Conservation (phyloP, 768 basidiomycete genomes). For the Hygrophoropsis aurantiaca region DNA sequence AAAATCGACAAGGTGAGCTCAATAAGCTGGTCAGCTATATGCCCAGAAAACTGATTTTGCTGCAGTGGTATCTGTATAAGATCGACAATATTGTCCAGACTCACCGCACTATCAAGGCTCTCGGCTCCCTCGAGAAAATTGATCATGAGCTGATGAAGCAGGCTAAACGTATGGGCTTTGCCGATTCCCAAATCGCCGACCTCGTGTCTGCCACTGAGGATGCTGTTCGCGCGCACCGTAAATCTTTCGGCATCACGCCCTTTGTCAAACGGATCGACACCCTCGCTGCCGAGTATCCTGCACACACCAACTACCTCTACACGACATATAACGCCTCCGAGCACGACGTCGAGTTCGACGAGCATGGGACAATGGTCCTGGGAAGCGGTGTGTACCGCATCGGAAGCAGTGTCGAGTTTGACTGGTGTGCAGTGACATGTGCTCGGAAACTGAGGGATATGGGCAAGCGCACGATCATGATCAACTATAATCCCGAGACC, state of each 20-base stretch:
- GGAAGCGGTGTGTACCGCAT: conserved; percentile 98
- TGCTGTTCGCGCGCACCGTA: conserved; percentile 79
- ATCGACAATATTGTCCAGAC: conserved; percentile 98
- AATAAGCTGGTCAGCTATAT: neutral
- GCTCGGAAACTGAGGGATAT: conserved; percentile 88
- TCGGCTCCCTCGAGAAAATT: conserved; percentile 67
- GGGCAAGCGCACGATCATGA: conserved; percentile 96
- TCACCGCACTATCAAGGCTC: conserved; percentile 68
- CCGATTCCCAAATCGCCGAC: conserved; percentile 89
- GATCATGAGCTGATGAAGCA: conserved; percentile 76
- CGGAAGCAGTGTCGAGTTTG: conserved; percentile 98
- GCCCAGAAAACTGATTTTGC: neutral
- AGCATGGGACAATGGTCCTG: conserved; percentile 98
- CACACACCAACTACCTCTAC: conserved; percentile 98
- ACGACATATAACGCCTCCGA: conserved; percentile 97
- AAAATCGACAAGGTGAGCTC: conserved; percentile 89
- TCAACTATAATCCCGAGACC: conserved; percentile 99
- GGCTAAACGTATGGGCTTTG: conserved; percentile 95
- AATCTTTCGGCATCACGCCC: conserved; percentile 85
- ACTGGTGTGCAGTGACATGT: conserved; percentile 99
- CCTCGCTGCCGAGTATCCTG: conserved; percentile 97
- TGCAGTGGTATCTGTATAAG: conserved; percentile 96
- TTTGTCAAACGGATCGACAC: conserved; percentile 99
- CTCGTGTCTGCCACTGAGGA: conserved; percentile 74
- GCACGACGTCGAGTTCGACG: conserved; percentile 94